Evolutionary conservation across 306 rosid genomes (phyloP).

Genomic region (Sophora flavescens): DNA sequence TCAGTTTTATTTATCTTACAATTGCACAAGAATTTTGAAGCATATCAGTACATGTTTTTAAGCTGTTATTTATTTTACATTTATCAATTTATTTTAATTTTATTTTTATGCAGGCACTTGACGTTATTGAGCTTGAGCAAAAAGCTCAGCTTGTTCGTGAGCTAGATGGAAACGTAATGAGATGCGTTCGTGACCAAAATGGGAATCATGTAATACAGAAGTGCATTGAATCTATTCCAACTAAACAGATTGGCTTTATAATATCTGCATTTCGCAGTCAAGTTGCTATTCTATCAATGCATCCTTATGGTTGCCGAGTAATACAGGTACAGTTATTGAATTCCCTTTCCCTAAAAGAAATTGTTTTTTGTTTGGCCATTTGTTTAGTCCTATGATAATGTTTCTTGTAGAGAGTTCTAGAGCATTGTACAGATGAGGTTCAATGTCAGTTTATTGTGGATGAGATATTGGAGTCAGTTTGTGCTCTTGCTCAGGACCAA

Average conservation of each 20-base stretch:
- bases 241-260: slow-evolving; percentile 55
- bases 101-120: slow-evolving; percentile 61
- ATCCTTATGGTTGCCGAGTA: slow-evolving; percentile 77
- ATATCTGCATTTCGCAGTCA: slow-evolving; percentile 67
- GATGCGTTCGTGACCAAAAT: slow-evolving; percentile 71
- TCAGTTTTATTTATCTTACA: slow-evolving; percentile 10
- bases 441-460: slow-evolving; percentile 72
- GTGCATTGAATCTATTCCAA: slow-evolving; percentile 68
- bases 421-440: slow-evolving; percentile 62
- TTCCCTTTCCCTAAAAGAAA: slow-evolving; percentile 23
- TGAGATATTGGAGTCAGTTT: slow-evolving; percentile 70
- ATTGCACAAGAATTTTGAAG: slow-evolving; percentile 1
- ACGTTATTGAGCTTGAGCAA: slow-evolving; percentile 69
- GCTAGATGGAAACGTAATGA: slow-evolving; percentile 70
- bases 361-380: neutral
- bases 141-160: slow-evolving; percentile 68
- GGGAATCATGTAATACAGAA: slow-evolving; percentile 80
- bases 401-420: slow-evolving; percentile 66
- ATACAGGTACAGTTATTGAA: slow-evolving; percentile 56
- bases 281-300: slow-evolving; percentile 61
- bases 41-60: slow-evolving; percentile 3
- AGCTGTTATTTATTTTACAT: neutral
- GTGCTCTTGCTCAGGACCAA: slow-evolving; percentile 68
- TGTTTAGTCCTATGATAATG: slow-evolving; percentile 30
- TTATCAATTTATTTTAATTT: slow-evolving; percentile 23